Percentiles rank a stretch among this genome's conserved stretches.
Conservation (phyloP, 2,329 filamentous ascomycete species). For the Cladosporium sp. region DNA sequence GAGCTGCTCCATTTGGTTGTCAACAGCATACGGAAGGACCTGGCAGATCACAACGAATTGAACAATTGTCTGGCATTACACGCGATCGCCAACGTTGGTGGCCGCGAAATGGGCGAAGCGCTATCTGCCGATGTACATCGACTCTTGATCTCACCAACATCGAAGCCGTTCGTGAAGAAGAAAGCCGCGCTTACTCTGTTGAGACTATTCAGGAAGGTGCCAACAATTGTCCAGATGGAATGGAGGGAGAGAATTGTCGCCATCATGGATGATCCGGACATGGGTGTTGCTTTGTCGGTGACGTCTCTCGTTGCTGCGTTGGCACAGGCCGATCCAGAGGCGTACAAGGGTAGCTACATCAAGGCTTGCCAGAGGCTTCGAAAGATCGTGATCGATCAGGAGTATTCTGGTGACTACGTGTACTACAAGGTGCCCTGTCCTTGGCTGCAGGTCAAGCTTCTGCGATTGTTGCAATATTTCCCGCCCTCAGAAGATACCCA, state of each 20-base stretch:
- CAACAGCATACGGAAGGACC: constrained; percentile 95
- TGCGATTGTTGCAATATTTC: constrained; percentile 92
- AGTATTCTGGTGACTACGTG: constrained; percentile 85
- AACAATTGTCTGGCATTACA: constrained; percentile 96
- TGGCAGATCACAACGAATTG: constrained; percentile 91
- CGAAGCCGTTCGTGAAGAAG: constrained; percentile 98
- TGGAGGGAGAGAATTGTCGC: constrained; percentile 98
- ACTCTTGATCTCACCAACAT: constrained; percentile 86
- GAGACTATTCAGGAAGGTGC: constrained; percentile 89
- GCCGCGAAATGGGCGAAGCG: constrained; percentile 95
- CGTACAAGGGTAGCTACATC: constrained; percentile 89
- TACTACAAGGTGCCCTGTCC: constrained; percentile 99
- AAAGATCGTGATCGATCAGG: constrained; percentile 82
- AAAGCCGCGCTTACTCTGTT: constrained; percentile 93
- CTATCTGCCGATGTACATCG: constrained; percentile 88
- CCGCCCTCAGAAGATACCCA: constrained; percentile 93
- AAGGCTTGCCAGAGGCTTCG: constrained; percentile 89
- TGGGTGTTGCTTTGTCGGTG: constrained; percentile 91
- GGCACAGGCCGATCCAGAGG: constrained; percentile 88
- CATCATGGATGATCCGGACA: constrained; percentile 94
- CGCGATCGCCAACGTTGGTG: constrained; percentile 95
- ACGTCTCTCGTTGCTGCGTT: constrained; percentile 93
- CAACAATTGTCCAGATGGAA: constrained; percentile 88
- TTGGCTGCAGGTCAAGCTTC: constrained; percentile 93
- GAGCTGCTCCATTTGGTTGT: constrained; percentile 94